Evolutionary conservation across 768 basidiomycete genomes (phyloP), one percentile per base, ranked within the genome.

Genomic region (Lactifluus subvellereus): DNA sequence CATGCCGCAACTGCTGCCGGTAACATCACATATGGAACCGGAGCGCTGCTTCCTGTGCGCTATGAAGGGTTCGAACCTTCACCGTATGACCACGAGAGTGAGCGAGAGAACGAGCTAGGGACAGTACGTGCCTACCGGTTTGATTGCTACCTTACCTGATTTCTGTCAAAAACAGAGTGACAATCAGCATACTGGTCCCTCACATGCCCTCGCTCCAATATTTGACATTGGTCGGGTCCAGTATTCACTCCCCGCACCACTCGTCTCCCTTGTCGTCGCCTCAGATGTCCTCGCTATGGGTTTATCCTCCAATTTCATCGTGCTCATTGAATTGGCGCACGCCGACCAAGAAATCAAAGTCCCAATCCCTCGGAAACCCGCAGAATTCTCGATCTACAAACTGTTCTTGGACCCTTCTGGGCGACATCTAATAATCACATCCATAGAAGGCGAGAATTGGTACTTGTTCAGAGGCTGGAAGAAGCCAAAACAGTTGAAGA

Each of bases 341-440:
- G 84, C 93, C 0, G 92, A 95, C 69, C 90, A 93, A 70, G 86
- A 98, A 52, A 76, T 89, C 66, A 89, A 88, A 70, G 81, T 98
- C 13, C 86, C 80, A 51, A 86, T 91, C 62, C 85, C 85, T 4
- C 81, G 85, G 62, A 91, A 90, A 72, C 80, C 83, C 1, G 76
- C 79, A n/a, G 89, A 93, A 64, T 82, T 91, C 78, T 78, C 81
- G 8, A 84, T 98, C 52, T 76, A 88, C 77, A 88, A 88, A 71
- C 75, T 98, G 57, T 98, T 94, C 75, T 83, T 91, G 72, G 95
- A 98, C 73, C 95, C 95, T 14, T 89, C 94, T 0, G 95, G 95
- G 4, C 81, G 90, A 38, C 97, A 98, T 76, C 82, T 96, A 54
- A 75, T 98, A 47, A 80, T 96, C 57, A 91, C 92, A 0, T 94